Conservation (phyloP, 2,329 filamentous ascomycete genomes). For the Alternaria hordeiaustralica region DNA sequence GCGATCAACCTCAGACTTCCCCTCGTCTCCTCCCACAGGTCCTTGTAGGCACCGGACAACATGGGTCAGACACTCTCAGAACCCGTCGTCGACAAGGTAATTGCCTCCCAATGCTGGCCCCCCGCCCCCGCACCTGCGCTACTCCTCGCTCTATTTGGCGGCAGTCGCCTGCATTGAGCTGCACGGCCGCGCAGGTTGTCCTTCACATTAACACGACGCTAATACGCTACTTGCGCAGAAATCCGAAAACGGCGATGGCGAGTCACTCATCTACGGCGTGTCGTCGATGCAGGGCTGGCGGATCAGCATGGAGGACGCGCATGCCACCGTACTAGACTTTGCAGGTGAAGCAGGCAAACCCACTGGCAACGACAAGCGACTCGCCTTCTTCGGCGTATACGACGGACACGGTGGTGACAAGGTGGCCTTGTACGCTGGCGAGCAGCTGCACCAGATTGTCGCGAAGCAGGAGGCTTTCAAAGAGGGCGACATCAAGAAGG, state of each 20-base stretch:
- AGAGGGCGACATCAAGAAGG: conserved; percentile 89
- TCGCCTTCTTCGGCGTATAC: conserved; percentile 97
- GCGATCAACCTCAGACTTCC: conserved; percentile 28
- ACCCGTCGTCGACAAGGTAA: conserved; percentile 98
- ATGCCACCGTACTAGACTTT: conserved; percentile 88
- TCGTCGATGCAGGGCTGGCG: conserved; percentile 99
- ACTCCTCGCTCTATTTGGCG: conserved; percentile 10
- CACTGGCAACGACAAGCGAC: conserved; percentile 71
- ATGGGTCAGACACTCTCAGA: conserved; percentile 99
- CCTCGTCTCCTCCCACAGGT: conserved; percentile 29
- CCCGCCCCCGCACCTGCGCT: conserved; percentile 41
- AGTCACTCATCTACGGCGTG: conserved; percentile 88
- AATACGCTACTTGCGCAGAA: conserved; percentile 60
- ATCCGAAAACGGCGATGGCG: conserved; percentile 90
- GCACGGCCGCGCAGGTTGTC: background rate
- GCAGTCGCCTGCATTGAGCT: conserved; percentile 16
- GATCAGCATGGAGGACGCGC: conserved; percentile 99
- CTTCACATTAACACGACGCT: background rate
- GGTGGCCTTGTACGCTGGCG: conserved; percentile 90
- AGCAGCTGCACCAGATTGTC: conserved; percentile 92
- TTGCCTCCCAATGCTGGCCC: conserved; percentile 42
- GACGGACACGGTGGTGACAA: conserved; percentile 98
- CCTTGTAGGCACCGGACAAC: conserved; percentile 40
- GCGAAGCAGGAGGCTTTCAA: conserved; percentile 95
- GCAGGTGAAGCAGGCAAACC: conserved; percentile 60